A percentile compares a stretch with the other conserved stretches of the same genome.
These are phyloP conservation scores for Lepidopterella palustris DNA, from an alignment of 495 filamentous ascomycete genomes.

Conservation along the genomic window DNA sequence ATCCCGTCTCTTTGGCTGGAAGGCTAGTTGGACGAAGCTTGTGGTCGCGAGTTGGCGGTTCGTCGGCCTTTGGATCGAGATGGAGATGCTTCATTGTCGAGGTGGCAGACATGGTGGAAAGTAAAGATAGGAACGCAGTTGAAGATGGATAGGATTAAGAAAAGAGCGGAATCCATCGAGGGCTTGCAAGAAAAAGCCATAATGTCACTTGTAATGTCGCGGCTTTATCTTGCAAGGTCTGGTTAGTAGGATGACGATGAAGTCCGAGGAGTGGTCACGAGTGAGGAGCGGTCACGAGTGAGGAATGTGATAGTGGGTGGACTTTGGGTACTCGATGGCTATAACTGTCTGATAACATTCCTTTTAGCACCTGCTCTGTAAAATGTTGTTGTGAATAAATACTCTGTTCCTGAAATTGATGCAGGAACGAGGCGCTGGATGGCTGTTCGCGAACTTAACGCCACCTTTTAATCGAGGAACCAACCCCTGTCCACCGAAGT, in stretches of 20 bases:
- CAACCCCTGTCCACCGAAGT: not conserved
- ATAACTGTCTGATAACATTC: too few relatives aligned
- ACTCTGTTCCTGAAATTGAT: too few relatives aligned
- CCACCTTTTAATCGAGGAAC: not conserved
- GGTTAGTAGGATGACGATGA: too few relatives aligned
- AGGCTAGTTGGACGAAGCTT: constrained; percentile 12
- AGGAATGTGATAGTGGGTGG: too few relatives aligned
- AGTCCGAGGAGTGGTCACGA: too few relatives aligned
- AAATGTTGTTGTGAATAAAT: too few relatives aligned
- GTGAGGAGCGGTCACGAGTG: too few relatives aligned
- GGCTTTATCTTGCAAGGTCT: not conserved
- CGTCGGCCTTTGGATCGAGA: constrained; percentile 8
- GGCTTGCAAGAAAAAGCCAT: not conserved
- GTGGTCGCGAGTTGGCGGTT: constrained; percentile 17
- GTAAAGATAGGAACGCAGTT: not conserved
- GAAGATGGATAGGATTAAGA: not conserved
- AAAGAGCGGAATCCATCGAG: not conserved
- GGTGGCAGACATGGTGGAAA: not conserved
- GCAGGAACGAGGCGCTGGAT: not conserved
- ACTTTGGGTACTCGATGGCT: too few relatives aligned
- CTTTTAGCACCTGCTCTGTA: too few relatives aligned
- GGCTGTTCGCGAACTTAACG: not conserved
- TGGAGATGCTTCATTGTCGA: constrained; percentile 18
- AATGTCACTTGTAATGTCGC: not conserved
- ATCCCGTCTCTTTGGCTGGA: constrained; percentile 41